Evolutionary conservation across 129 eudicot species (phyloP).

Genomic region (Artemisia argyi): DNA sequence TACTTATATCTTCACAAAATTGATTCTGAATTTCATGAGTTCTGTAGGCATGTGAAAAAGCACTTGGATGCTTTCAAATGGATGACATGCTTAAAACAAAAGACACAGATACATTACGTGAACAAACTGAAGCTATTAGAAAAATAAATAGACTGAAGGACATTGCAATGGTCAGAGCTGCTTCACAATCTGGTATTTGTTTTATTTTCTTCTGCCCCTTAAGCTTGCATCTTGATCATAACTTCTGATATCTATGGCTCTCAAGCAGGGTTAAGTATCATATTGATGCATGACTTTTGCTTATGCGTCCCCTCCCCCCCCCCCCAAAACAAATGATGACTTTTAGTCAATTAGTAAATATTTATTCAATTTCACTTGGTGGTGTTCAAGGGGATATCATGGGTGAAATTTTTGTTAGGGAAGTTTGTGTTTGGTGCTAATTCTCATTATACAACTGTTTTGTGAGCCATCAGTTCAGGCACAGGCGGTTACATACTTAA

Average conservation of each 20-base stretch:
- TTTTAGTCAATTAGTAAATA: neutral
- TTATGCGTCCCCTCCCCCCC: too few species aligned
- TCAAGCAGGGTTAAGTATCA: neutral
- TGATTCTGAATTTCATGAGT: neutral
- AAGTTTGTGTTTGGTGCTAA: neutral
- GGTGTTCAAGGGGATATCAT: conserved; percentile 12
- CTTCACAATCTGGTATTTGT: conserved; percentile 68
- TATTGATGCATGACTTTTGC: neutral
- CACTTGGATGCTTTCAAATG: conserved; percentile 42
- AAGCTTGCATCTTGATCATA: neutral
- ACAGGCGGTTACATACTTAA: conserved; percentile 65
- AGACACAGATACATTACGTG: conserved; percentile 23
- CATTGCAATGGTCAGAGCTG: conserved; percentile 46
- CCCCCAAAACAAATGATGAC: neutral
- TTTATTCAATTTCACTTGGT: neutral
- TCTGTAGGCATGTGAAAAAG: conserved; percentile 75
- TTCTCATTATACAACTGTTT: conserved; percentile 19
- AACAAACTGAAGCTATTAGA: conserved; percentile 35
- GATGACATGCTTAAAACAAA: conserved; percentile 21
- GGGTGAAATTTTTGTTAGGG: neutral
- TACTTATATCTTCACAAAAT: neutral
- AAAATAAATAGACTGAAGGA: conserved; percentile 59
- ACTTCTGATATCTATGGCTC: conserved; percentile 2
- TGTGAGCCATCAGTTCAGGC: conserved; percentile 65
- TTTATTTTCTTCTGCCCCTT: conserved; percentile 1